These are phyloP conservation scores for Sporothrix mexicana DNA, from an alignment of 2,329 filamentous ascomycete genomes.

Conservation along the genomic window DNA sequence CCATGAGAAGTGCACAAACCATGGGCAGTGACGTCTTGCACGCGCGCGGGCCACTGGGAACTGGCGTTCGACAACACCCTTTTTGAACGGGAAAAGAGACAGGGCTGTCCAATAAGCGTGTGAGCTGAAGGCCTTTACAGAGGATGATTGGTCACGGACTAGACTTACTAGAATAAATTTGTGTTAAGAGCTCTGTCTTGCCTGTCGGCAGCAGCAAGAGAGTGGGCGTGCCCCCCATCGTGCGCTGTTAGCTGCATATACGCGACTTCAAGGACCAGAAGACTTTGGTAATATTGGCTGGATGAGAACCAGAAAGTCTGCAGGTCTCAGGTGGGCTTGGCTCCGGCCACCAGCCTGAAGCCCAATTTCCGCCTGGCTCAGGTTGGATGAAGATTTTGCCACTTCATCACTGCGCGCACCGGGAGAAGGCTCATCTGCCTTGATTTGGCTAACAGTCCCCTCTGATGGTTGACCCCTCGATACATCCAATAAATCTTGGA, in stretches of 20 bases:
- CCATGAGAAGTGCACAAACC: too few species aligned
- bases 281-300: neutral
- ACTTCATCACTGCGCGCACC: neutral
- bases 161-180: neutral
- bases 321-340: neutral
- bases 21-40: constrained; percentile 11
- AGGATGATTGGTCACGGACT: constrained; percentile 13
- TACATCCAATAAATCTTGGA: neutral
- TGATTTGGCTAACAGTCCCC: neutral
- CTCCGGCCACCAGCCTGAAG: neutral
- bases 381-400: constrained; percentile 15
- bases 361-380: constrained; percentile 7
- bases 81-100: neutral
- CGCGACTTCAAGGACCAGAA: neutral
- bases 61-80: neutral
- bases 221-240: constrained; percentile 1
- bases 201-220: neutral
- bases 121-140: constrained; percentile 8
- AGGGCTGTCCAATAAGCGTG: constrained; percentile 14
- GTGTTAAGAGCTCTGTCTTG: neutral
- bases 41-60: neutral
- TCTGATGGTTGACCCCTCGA: neutral
- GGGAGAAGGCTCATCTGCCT: neutral
- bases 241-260: constrained; percentile 18
- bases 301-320: neutral